A percentile compares a stretch with the other conserved stretches of the same genome.
phyloP scores from a whole-genome alignment of 176 grass and related monocot genomes.

The Avena atlantica region DNA sequence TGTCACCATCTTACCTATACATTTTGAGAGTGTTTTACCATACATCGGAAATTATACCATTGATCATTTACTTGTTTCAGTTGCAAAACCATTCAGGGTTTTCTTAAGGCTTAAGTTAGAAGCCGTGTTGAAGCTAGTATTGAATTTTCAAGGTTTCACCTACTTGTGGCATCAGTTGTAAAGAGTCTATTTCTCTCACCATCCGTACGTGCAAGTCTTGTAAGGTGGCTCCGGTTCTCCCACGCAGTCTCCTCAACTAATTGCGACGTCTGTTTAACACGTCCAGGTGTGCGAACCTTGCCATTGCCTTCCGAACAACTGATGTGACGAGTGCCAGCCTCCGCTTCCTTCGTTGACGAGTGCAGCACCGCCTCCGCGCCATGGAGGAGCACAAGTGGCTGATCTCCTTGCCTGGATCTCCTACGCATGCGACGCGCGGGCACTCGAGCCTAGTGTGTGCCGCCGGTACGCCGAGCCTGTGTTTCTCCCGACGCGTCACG shows the following conservation, averaged over 20 bases:
- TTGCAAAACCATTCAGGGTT: not conserved
- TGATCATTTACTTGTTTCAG: not conserved
- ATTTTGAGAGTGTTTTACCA: conserved; percentile 19
- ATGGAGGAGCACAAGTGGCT: conserved; percentile 65
- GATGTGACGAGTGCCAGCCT: not conserved
- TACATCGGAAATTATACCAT: not conserved
- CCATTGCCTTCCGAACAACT: too few relatives aligned
- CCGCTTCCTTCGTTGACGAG: not conserved
- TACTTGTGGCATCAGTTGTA: not conserved
- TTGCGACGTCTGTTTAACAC: too few relatives aligned
- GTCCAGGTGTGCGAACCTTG: too few relatives aligned
- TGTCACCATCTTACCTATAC: conserved; percentile 8
- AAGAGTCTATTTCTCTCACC: too few relatives aligned
- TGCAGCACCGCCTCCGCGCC: conserved; percentile 44
- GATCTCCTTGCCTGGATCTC: conserved; percentile 45
- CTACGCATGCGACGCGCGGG: conserved; percentile 41
- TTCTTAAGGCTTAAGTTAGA: conserved; percentile 2
- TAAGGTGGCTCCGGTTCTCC: too few relatives aligned
- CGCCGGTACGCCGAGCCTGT: conserved; percentile 53
- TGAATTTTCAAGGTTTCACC: conserved; percentile 13
- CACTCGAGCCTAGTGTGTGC: conserved; percentile 32
- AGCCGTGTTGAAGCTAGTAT: not conserved
- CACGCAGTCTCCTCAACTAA: too few relatives aligned
- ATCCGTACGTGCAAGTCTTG: too few relatives aligned
- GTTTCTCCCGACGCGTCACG: not conserved